Evolutionary conservation across 2,329 filamentous ascomycete genomes (phyloP).

Genomic region (Cryphonectria japonica): DNA sequence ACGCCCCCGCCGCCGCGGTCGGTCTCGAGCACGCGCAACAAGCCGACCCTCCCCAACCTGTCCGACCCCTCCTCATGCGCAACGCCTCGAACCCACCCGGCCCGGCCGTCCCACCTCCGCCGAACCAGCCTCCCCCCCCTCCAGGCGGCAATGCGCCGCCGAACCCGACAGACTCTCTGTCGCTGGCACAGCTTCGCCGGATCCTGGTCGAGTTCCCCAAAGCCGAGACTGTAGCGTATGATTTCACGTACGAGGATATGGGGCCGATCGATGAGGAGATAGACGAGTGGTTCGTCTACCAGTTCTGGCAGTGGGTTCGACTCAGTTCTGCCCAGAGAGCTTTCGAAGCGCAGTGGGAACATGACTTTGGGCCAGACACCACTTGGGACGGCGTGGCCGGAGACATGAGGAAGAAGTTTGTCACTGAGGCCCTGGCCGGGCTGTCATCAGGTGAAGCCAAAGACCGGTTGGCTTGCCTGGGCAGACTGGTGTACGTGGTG

Average conservation of each 20-base stretch:
- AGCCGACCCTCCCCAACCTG: slow-evolving; percentile 13
- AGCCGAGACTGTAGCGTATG: slow-evolving; percentile 74
- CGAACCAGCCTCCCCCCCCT: slow-evolving; percentile 35
- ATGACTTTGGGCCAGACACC: slow-evolving; percentile 48
- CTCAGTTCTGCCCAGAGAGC: slow-evolving; percentile 74
- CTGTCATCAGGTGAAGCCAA: slow-evolving; percentile 49
- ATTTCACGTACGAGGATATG: slow-evolving; percentile 79
- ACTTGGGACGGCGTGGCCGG: slow-evolving; percentile 70
- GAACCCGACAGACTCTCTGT: slow-evolving; percentile 69
- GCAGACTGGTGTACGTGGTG: slow-evolving; percentile 63
- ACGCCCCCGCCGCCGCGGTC: slow-evolving; percentile 19
- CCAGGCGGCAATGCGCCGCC: slow-evolving; percentile 31
- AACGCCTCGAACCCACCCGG: slow-evolving; percentile 35
- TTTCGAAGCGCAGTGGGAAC: slow-evolving; percentile 77
- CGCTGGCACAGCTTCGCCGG: slow-evolving; percentile 71
- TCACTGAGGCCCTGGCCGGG: slow-evolving; percentile 54
- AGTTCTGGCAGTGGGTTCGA: slow-evolving; percentile 81
- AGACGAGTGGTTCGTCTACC: slow-evolving; percentile 97
- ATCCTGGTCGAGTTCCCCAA: slow-evolving; percentile 76
- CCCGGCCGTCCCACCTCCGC: slow-evolving; percentile 27
- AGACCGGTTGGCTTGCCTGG: slow-evolving; percentile 57
- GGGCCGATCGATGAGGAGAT: slow-evolving; percentile 83
- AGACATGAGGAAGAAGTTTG: slow-evolving; percentile 60
- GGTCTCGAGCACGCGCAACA: slow-evolving; percentile 17
- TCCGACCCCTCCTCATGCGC: slow-evolving; percentile 38